Evolutionary conservation across 805 yeast genomes (phyloP).

Genomic region (Grigorovia yakushimaensis): DNA sequence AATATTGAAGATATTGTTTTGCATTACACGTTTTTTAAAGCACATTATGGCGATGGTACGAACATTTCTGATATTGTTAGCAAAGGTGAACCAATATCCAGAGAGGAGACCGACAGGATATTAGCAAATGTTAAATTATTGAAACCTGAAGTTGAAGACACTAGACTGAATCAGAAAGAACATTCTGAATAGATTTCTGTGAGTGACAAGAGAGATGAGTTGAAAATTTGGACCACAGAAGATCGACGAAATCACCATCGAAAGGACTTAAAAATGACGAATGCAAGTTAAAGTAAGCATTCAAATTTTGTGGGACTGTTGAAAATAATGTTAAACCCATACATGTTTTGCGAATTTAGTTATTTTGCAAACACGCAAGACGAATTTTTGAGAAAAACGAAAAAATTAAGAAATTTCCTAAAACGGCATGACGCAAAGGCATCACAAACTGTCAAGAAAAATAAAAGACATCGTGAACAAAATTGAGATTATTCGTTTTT

Average conservation of each 20-base stretch:
- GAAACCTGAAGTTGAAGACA: constrained; percentile 9
- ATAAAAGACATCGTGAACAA: background rate
- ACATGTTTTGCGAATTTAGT: background rate
- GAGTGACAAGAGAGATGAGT: too few relatives aligned
- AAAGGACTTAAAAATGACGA: too few relatives aligned
- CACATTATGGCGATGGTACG: constrained; percentile 36
- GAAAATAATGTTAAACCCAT: too few relatives aligned
- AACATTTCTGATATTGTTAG: constrained; percentile 23
- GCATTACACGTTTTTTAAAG: constrained; percentile 84
- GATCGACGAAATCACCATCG: too few relatives aligned
- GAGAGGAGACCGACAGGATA: constrained; percentile 10
- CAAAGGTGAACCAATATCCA: constrained; percentile 8
- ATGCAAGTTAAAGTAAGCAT: too few relatives aligned
- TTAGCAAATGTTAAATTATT: constrained; percentile 11
- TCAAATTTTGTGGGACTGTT: too few relatives aligned
- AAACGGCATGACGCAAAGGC: background rate
- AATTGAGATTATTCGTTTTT: background rate
- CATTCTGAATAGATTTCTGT: background rate
- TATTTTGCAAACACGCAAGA: background rate
- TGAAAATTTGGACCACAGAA: too few relatives aligned
- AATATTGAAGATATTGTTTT: constrained; percentile 81
- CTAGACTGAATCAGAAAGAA: background rate
- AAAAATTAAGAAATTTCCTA: background rate
- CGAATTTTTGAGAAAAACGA: background rate
- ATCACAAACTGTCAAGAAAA: background rate